A percentile compares a stretch with the other conserved stretches of the same genome.
Conservation (phyloP, 805 yeast genomes). For the Candida silvicultrix region DNA sequence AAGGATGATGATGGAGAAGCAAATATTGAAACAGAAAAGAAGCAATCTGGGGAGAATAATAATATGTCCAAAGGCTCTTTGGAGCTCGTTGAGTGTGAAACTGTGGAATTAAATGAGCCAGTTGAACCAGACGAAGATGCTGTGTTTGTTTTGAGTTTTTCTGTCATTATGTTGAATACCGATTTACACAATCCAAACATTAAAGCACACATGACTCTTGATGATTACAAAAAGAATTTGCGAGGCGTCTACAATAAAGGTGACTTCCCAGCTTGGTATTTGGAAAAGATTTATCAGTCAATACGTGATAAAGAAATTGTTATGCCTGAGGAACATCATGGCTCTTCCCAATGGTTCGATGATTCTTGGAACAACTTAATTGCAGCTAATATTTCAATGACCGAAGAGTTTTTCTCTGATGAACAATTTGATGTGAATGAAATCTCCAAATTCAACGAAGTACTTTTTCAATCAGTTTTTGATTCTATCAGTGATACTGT, state of each 20-base stretch:
- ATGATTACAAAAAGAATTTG: slow-evolving; percentile 72
- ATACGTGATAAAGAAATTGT: slow-evolving; percentile 85
- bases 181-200: slow-evolving; percentile 92
- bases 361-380: slow-evolving; percentile 75
- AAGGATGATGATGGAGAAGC: slow-evolving; percentile 10
- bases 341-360: slow-evolving; percentile 88
- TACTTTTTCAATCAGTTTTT: slow-evolving; percentile 60
- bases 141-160: slow-evolving; percentile 83
- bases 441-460: slow-evolving; percentile 58
- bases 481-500: slow-evolving; percentile 64
- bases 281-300: slow-evolving; percentile 72
- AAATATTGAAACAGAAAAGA: background rate
- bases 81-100: slow-evolving; percentile 15
- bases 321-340: slow-evolving; percentile 97
- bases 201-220: slow-evolving; percentile 84
- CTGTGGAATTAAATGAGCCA: slow-evolving; percentile 31
- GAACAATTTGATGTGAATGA: slow-evolving; percentile 19
- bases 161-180: slow-evolving; percentile 90
- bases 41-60: background rate
- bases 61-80: slow-evolving; percentile 15
- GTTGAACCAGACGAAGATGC: slow-evolving; percentile 79
- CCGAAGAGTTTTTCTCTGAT: slow-evolving; percentile 19
- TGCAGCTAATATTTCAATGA: slow-evolving; percentile 29
- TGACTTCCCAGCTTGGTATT: slow-evolving; percentile 83
- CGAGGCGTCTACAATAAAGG: slow-evolving; percentile 70